Evolutionary conservation across 1,284 basidiomycete species (phyloP), one percentile per base, ranked within the genome.

Genomic region (Pascua sp.): DNA sequence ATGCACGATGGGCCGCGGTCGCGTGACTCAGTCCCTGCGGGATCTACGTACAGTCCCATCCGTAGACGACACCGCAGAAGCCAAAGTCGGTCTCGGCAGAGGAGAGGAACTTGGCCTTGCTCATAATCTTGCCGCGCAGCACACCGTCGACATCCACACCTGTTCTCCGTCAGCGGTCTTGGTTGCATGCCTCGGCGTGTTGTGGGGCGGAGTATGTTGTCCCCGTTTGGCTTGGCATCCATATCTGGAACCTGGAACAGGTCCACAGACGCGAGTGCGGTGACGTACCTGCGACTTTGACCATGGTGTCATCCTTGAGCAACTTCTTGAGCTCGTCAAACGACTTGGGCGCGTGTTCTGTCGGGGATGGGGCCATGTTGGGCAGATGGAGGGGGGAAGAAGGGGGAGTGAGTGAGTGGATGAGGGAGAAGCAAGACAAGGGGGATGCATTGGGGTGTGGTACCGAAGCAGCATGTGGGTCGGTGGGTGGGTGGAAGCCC

Each of bases 71-170:
- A 63, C 88, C 90, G 77, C 90, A 93, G 79, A 95, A 96, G 4
- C 90, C 90, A 73, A 95, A 94, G 0, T 91, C 90, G 57, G 88
- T 84, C 57, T 87, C 85, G n/a, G 83, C 88, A 0, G 89, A 87
- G 49, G 86, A 88, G 37, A 98, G 73, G 71, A 98, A 96, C 78
- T 98, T 98, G 53, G 86, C 82, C 78, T 90, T 96, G 37, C 89
- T 90, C 89, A 96, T 92, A 75, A 89, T 89, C 78, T 97, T 98
- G 48, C 94, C 94, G 48, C 94, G 83, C 13, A 97, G 81, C 16
- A 98, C 85, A 41, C 95, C 95, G 76, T 98, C 95, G 47, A 94
- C 90, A 42, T 73, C 76, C 57, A 77, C 62, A 40, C 75, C 76
- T 78, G 55, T 11, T 15, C 42, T 32, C 24, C 24, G 47, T 46